Base-by-base conservation (phyloP, 2,329 filamentous ascomycete genomes). In the Cryphonectria carpinicola region DNA sequence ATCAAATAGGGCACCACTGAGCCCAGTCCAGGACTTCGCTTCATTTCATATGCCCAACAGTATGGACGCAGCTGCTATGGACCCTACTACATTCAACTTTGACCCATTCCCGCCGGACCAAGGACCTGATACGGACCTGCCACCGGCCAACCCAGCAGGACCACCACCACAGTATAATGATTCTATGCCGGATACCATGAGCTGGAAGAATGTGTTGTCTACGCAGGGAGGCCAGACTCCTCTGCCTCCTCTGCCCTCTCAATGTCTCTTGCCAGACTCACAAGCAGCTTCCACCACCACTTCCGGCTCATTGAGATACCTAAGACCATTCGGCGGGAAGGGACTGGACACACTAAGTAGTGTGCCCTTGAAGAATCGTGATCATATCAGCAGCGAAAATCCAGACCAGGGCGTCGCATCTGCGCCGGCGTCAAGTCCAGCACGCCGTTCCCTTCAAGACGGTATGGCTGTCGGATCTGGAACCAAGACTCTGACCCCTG, bases 141-240 rank as follows among this genome's bases (percentile, higher is more conserved):
- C 65, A 8, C 72, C 46, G 63, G 54, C 8, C n/a, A 66, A 56
- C 8, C 68, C 66, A 37, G 41, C 54, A 22, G 56, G 22, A 32
- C 63, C 71, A 11, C 37, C 61, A 28, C 61, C 35, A 72, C 73
- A 52, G 71, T 71, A 71, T 35, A 54, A 28, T 28, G 69, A 78
- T 46, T 85, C 84, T 4, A 79, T 90, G 71, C 87, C 87, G 22
- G 88, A 90, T 79, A 89, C 87, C 5, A 77, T 88, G 73, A 81
- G 81, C 75, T 89, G 86, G 86, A 80, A 79, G 35, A 82, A 83
- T 28, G 76, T 82, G 32, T 73, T 82, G 61, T 82, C 82, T 71
- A 82, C 84, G 10, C 81, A 82, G 32, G 75, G 79, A 22, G 79
- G 78, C 46, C 78, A 76, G 69, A 76, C 74, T 54, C 74, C 78